Evolutionary conservation across 306 rosid genomes (phyloP), one percentile per base, ranked within the genome.

Genomic region (Datisca glomerata): DNA sequence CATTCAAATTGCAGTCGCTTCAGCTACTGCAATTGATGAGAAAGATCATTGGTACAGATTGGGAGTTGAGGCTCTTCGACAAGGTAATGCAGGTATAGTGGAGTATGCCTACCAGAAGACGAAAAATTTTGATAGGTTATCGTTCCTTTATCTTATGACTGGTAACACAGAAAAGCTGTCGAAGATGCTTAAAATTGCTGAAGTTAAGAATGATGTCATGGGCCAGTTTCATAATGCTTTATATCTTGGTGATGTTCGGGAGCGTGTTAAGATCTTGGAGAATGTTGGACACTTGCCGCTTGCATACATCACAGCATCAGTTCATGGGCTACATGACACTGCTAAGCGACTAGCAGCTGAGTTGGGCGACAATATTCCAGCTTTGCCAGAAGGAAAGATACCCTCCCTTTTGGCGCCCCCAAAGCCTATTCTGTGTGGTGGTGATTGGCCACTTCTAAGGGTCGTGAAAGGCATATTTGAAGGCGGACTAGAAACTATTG

Each of bases 81-180:
- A 84, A 47, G 94, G 94, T 9, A 84, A 84, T 66, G 66, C 83
- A 28, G 86, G 83, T 41, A 84, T 79, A 43, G 94, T 84, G 8
- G 94, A 84, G 55, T 84, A 79, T 68, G 92, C 94, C 2, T 84
- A 84, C 64, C 94, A 84, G 70, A 84, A 72, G 74, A 84, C 94
- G 24, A 79, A 79, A 53, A 84, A 79, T 68, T 79, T 84, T 69
- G 92, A 84, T 55, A 84, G 94, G 28, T 49, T 84, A 11, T 84
- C 94, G 6, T 79, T 84, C 56, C 73, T 84, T 29, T 84, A 84
- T 70, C 94, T 84, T 33, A 52, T 79, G 24, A 84, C 83, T 42
- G 94, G 94, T 56, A 76, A 84, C 41, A 49, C 49, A 51, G 94
- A 84, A 14, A 84, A 79, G 61, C 78, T 84, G 35, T 65, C 92